A percentile compares a stretch with the other conserved stretches of the same genome.
phyloP scores from a whole-genome alignment of 495 filamentous ascomycete genomes.

The Neurospora terricola region DNA sequence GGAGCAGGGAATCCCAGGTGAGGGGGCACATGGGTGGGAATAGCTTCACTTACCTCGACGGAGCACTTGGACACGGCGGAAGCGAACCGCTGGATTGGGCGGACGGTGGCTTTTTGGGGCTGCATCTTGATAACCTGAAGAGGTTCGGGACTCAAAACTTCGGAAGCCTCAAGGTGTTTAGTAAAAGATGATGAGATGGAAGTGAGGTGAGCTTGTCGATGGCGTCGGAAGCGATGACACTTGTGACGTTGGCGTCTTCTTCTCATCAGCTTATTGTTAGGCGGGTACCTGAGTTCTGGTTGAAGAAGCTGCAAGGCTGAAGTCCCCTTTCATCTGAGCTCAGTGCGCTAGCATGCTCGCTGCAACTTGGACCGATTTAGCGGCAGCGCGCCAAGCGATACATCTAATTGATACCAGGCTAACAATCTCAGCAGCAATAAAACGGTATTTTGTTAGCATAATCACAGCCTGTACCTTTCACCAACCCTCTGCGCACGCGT shows the following conservation, averaged over 20 bases:
- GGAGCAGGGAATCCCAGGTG: no score
- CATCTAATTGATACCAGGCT: neutral
- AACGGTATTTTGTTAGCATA: neutral
- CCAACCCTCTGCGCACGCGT: neutral
- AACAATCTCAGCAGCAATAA: neutral
- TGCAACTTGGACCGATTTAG: neutral
- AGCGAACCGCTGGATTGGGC: conserved; percentile 87
- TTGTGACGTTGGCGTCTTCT: neutral
- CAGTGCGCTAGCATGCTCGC: neutral
- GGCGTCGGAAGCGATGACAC: neutral
- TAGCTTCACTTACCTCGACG: conserved; percentile 50
- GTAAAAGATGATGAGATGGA: no score
- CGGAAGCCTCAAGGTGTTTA: no score
- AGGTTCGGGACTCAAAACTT: no score
- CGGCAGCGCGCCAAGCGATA: neutral
- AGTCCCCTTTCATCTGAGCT: neutral
- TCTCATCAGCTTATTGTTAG: neutral
- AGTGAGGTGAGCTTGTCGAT: no score
- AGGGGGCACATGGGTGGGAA: neutral
- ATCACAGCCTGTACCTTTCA: neutral
- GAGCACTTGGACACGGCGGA: conserved; percentile 75
- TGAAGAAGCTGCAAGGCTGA: neutral
- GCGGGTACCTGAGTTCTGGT: neutral
- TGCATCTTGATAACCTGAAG: conserved; percentile 14
- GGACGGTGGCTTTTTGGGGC: conserved; percentile 13